A percentile compares a stretch with the other conserved stretches of the same genome.
Conservation (phyloP, 208 protist genomes). For the Acanthamoeba divionensis region DNA sequence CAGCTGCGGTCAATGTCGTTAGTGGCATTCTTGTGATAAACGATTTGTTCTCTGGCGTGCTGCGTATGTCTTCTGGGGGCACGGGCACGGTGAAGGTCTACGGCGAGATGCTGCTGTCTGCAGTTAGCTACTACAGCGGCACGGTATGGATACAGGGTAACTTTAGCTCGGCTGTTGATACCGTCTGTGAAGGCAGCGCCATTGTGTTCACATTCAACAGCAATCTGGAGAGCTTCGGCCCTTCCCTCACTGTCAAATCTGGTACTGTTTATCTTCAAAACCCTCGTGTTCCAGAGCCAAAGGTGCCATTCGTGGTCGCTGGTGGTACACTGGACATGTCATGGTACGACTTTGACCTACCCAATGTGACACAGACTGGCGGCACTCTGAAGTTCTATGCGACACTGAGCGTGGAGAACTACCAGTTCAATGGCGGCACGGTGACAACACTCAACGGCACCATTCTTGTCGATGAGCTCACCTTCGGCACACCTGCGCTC, state of each 20-base stretch:
- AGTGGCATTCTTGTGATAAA: neutral
- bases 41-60: neutral
- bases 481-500: neutral
- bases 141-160: neutral
- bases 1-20: neutral
- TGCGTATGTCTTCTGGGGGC: neutral
- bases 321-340: neutral
- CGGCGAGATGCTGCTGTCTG: neutral
- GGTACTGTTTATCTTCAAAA: neutral
- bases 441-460: neutral
- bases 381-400: neutral
- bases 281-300: neutral
- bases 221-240: constrained; percentile 9
- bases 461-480: neutral
- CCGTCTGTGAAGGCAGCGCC: neutral
- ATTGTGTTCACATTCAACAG: neutral
- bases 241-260: neutral
- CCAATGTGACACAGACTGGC: constrained; percentile 21
- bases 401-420: constrained; percentile 25
- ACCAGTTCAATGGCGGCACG: neutral
- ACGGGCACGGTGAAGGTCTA: constrained; percentile 3
- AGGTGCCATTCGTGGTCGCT: constrained; percentile 20
- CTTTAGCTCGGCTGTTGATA: neutral
- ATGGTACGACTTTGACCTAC: constrained; percentile 9
- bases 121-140: neutral